Conservation (phyloP, 306 rosid species). For the Coriaria nepalensis region DNA sequence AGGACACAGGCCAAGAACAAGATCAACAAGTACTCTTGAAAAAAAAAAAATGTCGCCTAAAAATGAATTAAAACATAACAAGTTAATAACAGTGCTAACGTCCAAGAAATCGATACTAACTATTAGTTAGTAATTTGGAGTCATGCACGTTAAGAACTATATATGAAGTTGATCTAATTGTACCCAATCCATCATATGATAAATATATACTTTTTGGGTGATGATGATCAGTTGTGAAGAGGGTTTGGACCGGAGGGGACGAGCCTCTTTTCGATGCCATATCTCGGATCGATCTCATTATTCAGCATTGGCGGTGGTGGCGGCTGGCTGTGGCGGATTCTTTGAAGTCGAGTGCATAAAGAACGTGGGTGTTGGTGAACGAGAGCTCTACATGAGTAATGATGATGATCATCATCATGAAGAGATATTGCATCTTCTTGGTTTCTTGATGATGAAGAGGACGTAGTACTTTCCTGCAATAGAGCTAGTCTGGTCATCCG, state of each 20-base stretch:
- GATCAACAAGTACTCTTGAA: too few species aligned
- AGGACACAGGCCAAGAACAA: too few species aligned
- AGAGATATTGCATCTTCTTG: conserved; percentile 16
- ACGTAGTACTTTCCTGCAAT: neutral
- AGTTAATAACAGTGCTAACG: too few species aligned
- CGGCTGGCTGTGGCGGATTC: conserved; percentile 9
- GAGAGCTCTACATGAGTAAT: conserved; percentile 51
- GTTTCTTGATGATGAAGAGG: neutral
- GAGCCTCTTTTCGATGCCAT: conserved; percentile 66
- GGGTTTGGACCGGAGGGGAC: conserved; percentile 99
- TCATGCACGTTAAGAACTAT: too few species aligned
- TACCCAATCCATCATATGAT: too few species aligned
- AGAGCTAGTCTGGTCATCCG: neutral
- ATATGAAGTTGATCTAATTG: too few species aligned
- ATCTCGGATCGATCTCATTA: conserved; percentile 51
- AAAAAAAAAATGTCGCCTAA: too few species aligned
- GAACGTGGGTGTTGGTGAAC: conserved; percentile 43
- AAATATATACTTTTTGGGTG: too few species aligned
- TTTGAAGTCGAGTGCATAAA: conserved; percentile 46
- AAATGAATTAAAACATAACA: too few species aligned
- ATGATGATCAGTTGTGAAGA: conserved; percentile 56
- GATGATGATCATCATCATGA: conserved; percentile 7
- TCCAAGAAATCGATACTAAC: too few species aligned
- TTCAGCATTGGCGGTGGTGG: conserved; percentile 9
- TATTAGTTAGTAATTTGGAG: too few species aligned